A percentile compares a stretch with the other conserved stretches of the same genome.
Conservation (phyloP, 208 protist species). For the Acanthamoeba castellanii region DNA sequence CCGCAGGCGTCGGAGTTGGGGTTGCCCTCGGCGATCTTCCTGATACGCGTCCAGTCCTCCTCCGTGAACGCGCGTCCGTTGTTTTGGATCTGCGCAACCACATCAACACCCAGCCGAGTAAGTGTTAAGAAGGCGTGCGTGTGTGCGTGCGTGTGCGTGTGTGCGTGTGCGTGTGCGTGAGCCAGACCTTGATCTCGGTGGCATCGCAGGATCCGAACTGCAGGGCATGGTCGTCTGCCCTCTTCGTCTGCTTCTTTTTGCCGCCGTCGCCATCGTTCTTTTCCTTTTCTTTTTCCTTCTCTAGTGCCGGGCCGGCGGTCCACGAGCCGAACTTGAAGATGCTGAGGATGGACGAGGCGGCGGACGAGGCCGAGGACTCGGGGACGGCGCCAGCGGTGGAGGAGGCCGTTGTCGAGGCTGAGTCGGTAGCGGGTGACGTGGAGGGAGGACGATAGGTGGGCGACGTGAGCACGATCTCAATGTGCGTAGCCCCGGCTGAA, state of each 20-base stretch:
- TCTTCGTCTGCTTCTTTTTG: background rate
- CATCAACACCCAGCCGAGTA: background rate
- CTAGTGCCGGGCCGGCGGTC: background rate
- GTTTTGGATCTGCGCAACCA: constrained; percentile 32
- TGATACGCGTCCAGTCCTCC: constrained; percentile 70
- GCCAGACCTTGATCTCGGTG: constrained; percentile 26
- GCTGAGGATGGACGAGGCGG: constrained; percentile 63
- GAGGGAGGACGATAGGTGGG: constrained; percentile 21
- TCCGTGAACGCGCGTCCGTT: constrained; percentile 23
- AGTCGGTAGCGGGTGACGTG: background rate
- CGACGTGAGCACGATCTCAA: constrained; percentile 51
- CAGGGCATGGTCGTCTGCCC: background rate
- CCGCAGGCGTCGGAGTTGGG: constrained; percentile 68
- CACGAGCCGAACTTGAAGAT: constrained; percentile 70
- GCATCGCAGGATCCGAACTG: constrained; percentile 43
- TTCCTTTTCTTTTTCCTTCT: background rate
- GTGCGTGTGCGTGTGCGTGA: background rate
- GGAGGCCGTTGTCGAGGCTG: background rate
- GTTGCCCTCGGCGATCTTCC: constrained; percentile 70
- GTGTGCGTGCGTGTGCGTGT: background rate
- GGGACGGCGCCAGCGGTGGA: background rate
- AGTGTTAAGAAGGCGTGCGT: background rate
- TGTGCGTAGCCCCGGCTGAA: constrained; percentile 41
- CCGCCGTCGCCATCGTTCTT: background rate
- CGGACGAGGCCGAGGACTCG: constrained; percentile 36